These are phyloP conservation scores for Babesia bigemina DNA, from an alignment of 169 alveolate species.

Conservation along the genomic window DNA sequence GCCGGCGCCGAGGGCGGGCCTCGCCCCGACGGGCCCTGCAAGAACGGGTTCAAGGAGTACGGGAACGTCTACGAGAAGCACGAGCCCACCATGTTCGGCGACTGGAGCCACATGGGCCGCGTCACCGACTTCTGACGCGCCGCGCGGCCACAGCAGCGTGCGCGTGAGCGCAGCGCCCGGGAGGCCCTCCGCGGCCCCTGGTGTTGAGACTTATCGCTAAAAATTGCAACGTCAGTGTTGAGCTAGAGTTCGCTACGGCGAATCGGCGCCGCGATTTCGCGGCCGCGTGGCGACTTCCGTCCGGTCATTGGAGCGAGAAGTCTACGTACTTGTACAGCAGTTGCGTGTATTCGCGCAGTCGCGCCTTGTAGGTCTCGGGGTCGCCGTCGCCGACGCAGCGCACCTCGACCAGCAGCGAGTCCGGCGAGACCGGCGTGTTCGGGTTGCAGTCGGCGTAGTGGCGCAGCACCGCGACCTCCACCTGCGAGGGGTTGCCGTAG, in stretches of 20 bases:
- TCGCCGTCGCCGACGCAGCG: slow-evolving; percentile 56
- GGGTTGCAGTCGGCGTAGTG: slow-evolving; percentile 63
- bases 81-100: slow-evolving; percentile 83
- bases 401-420: slow-evolving; percentile 46
- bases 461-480: slow-evolving; percentile 67
- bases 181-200: too few relatives aligned
- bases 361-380: slow-evolving; percentile 45
- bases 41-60: slow-evolving; percentile 59
- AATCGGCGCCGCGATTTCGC: too few relatives aligned
- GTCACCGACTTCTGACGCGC: slow-evolving; percentile 75
- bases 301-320: slow-evolving; percentile 18
- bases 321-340: slow-evolving; percentile 50
- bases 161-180: too few relatives aligned
- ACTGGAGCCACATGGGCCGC: slow-evolving; percentile 81
- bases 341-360: slow-evolving; percentile 17
- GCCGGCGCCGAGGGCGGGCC: not conserved
- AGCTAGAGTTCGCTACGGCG: too few relatives aligned
- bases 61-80: slow-evolving; percentile 76
- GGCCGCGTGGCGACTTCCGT: not conserved
- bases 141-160: not conserved
- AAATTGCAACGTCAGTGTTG: not conserved
- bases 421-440: slow-evolving; percentile 29
- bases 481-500: slow-evolving; percentile 72
- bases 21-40: not conserved
- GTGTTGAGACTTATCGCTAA: not conserved